Base-by-base conservation (phyloP, 2,329 filamentous ascomycete species). In the Neonectria punicea region DNA sequence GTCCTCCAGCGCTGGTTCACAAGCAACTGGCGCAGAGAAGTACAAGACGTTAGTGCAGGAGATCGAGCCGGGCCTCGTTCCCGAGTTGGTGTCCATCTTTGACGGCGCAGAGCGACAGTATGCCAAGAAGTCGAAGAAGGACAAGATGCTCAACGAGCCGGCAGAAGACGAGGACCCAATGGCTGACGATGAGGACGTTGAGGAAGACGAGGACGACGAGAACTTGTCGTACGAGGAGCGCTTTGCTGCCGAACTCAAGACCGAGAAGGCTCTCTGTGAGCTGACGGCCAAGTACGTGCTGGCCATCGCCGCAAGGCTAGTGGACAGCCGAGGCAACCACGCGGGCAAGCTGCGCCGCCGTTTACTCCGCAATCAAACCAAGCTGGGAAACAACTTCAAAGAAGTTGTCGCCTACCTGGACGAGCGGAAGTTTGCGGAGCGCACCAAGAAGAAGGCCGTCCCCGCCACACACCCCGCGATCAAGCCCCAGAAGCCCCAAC, bases 261-360 rank as follows among this genome's bases (percentile, higher is more conserved):
- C 93, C 0, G 96, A 98, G 79, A 92, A 95, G 76, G 88, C 90
- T 20, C 86, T 98, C 1, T 98, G 95, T 79, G 92, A 95, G 73
- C 84, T 98, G 28, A 90, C 94, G 0, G 91, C 90, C 67, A 97
- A 96, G 76, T 88, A 97, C 47, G 92, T 98, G 41, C 87, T 97
- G 46, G 92, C 91, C 13, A 89, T 97, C 22, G 84, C 92, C 10
- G 93, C 90, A 20, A 89, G 89, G 58, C 89, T 94, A 44, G 83
- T 98, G 55, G 93, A 97, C 75, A 81, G 84, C 46, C 83, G 82
- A 1, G 89, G 87, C 7, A 80, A 86, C 11, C 81, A 87, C 32
- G 86, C 86, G 9, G 89, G 88, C 32, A 88, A 87, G 75, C 85
- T 97, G 39, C 87, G 88, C 67, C 87, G 89, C 72, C 87, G 94